phyloP scores from a whole-genome alignment of 2,329 filamentous ascomycete species.

The Pyricularia pennisetigena region DNA sequence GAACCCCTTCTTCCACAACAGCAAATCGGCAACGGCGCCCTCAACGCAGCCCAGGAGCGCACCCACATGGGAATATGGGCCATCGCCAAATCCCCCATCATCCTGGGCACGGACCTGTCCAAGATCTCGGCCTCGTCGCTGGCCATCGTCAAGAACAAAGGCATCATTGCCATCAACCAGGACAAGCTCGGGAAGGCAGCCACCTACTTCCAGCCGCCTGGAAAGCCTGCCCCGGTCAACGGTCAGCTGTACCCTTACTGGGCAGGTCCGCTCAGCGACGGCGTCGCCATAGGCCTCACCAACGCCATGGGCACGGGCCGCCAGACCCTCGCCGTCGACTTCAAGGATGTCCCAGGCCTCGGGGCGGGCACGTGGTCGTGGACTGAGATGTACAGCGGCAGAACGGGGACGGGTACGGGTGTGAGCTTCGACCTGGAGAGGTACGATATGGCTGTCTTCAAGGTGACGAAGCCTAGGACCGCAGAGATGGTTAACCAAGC shows the following conservation, averaged over 20 bases:
- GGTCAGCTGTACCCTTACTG: slow-evolving; percentile 31
- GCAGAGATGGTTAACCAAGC: background rate
- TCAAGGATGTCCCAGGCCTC: slow-evolving; percentile 29
- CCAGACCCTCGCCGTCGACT: slow-evolving; percentile 31
- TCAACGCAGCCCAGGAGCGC: slow-evolving; percentile 13
- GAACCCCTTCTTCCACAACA: background rate
- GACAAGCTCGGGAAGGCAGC: slow-evolving; percentile 16
- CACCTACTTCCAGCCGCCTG: slow-evolving; percentile 14
- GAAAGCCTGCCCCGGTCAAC: slow-evolving; percentile 25
- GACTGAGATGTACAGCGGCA: slow-evolving; percentile 20
- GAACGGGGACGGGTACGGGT: slow-evolving; percentile 13
- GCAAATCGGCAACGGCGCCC: slow-evolving; percentile 11
- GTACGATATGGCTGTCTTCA: background rate
- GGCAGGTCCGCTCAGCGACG: slow-evolving; percentile 24
- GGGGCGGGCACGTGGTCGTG: slow-evolving; percentile 28
- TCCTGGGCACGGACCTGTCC: slow-evolving; percentile 16
- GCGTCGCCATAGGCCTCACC: slow-evolving; percentile 24
- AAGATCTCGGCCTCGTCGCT: slow-evolving; percentile 12
- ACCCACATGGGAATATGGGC: slow-evolving; percentile 19
- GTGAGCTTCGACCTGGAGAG: slow-evolving; percentile 12
- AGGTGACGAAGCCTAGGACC: background rate
- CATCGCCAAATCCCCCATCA: slow-evolving; percentile 16
- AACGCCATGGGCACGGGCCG: slow-evolving; percentile 21
- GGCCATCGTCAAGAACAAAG: slow-evolving; percentile 14
- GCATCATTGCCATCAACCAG: slow-evolving; percentile 18